Base-by-base conservation (phyloP, 192 early-diverging fungal genomes). In the Coemansia umbellata region DNA sequence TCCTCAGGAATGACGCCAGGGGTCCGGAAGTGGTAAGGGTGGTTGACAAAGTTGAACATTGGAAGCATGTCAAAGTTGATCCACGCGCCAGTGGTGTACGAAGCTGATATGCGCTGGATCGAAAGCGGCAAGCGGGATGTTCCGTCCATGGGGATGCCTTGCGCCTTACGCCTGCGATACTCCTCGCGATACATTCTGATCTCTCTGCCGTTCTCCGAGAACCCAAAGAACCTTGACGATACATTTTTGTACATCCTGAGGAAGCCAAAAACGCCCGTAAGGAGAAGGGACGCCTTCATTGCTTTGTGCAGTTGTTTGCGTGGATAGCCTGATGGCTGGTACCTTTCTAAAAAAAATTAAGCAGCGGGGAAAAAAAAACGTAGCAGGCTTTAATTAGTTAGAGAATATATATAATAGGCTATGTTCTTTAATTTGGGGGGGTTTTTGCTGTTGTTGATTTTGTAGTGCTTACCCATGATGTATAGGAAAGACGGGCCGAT, bases 211-310 rank as follows among this genome's bases (percentile, higher is more conserved):
- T 98, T 98, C 70, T 98, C 95, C 19, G 66, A 72, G 78, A 86
- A 87, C 24, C 95, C 95, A 87, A 87, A 93, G 81, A 98, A 98
- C 60, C 94, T 84, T 36, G 86, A 87, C 21, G 63, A 71, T 17
- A 32, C 24, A 26, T 79, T 66, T 50, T 87, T 79, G 58, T 87
- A 87, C 17, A 91, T 87, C 37, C 79, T 85, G 23, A 94, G 60
- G 79, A 94, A 92, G 36, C 92, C 95, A 26, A 73, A 78, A 33
- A 82, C 60, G 18, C 80, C 71, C 53, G 82, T 75, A 18, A 87
- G 9, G 18, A 64, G 49, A 8, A 74, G 72, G 10, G 80, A 74
- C 40, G 80, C 31, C 55, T 80, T 79, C 59, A 88, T 74, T 15
- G 79, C 76, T 15, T 73, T 53, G 27, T 73, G 69, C 17, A 85